phyloP scores from a whole-genome alignment of 225 moss, liverwort and hornwort genomes.

The Physcomitrium patens region DNA sequence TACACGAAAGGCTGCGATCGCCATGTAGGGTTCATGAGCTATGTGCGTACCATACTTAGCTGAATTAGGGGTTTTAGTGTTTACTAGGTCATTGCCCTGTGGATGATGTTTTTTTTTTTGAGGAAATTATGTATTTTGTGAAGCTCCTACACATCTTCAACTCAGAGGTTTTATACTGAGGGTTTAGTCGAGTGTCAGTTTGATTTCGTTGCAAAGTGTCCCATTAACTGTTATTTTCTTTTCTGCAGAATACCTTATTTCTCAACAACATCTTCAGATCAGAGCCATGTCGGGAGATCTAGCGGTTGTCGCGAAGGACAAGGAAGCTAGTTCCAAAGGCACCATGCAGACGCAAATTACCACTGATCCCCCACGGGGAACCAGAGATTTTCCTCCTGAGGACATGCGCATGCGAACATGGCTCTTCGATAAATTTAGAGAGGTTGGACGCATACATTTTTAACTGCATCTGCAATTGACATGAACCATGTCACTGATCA shows the following conservation, averaged over 20 bases:
- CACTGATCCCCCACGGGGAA: slow-evolving; percentile 83
- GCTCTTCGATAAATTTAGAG: slow-evolving; percentile 86
- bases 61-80: not conserved
- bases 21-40: not conserved
- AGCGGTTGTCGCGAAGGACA: slow-evolving; percentile 28
- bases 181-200: slow-evolving; percentile 13
- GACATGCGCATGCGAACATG: slow-evolving; percentile 92
- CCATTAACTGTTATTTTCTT: slow-evolving; percentile 1
- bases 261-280: slow-evolving; percentile 15
- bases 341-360: slow-evolving; percentile 49
- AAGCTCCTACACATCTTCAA: not conserved
- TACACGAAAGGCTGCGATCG: not conserved
- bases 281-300: slow-evolving; percentile 32
- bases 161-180: slow-evolving; percentile 4
- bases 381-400: slow-evolving; percentile 90
- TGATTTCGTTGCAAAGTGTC: not conserved
- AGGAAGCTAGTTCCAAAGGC: slow-evolving; percentile 31
- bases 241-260: slow-evolving; percentile 20
- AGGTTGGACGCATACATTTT: slow-evolving; percentile 49
- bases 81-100: not conserved
- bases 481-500: not conserved
- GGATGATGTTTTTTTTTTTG: not conserved
- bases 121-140: not conserved
- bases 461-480: not conserved
- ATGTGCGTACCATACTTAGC: not conserved